Percentiles rank a stretch among this genome's conserved stretches.
phyloP scores from a whole-genome alignment of 345 rosid species.

The Eucalyptus sp. region DNA sequence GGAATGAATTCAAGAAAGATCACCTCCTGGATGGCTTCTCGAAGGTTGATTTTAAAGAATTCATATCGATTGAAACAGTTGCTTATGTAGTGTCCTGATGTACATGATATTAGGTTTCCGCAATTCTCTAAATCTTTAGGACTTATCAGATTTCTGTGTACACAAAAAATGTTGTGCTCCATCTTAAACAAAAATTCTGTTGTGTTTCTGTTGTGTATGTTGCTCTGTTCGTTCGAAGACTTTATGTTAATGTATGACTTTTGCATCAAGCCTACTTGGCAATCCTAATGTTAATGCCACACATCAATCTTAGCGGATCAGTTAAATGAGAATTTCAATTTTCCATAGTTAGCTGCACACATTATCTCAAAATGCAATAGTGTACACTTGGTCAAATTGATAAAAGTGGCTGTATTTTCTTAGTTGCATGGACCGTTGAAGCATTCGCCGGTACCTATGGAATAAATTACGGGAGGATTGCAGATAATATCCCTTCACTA shows the following conservation, averaged over 20 bases:
- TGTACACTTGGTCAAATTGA: too few species aligned
- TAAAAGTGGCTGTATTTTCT: too few species aligned
- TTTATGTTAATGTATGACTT: not conserved
- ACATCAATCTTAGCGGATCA: not conserved
- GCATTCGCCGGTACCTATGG: too few species aligned
- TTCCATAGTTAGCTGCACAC: not conserved
- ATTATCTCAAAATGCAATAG: too few species aligned
- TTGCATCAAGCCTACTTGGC: not conserved
- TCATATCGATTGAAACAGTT: not conserved
- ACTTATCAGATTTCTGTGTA: not conserved
- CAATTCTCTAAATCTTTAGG: not conserved
- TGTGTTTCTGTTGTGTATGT: not conserved
- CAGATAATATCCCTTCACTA: too few species aligned
- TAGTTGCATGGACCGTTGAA: too few species aligned
- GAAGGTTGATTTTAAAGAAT: not conserved
- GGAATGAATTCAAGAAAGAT: not conserved
- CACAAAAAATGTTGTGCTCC: not conserved
- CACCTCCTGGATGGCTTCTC: not conserved
- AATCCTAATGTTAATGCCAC: not conserved
- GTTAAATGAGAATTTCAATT: not conserved
- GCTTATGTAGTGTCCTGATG: not conserved
- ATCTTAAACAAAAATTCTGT: not conserved
- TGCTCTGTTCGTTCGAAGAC: not conserved
- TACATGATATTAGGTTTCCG: not conserved
- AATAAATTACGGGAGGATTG: too few species aligned